These are phyloP conservation scores for Colletotrichum karsti DNA, from an alignment of 2,329 filamentous ascomycete species.

Conservation along the genomic window DNA sequence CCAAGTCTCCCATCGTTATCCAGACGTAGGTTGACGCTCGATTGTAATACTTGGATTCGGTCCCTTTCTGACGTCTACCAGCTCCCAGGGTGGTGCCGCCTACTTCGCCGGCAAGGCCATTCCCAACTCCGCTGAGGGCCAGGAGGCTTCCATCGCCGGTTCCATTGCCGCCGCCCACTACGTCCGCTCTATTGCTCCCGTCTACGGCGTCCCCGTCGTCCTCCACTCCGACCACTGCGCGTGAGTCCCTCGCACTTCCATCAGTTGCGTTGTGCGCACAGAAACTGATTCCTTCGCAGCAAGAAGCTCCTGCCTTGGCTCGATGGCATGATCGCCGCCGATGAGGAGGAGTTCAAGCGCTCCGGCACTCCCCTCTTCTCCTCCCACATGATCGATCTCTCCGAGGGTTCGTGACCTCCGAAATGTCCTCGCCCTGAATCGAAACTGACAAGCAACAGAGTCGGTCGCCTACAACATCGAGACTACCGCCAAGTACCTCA, in stretches of 20 bases:
- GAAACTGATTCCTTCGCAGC: slow-evolving; percentile 27
- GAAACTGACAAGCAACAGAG: slow-evolving; percentile 48
- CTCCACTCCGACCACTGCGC: slow-evolving; percentile 99
- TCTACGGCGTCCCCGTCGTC: slow-evolving; percentile 90
- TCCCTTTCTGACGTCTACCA: slow-evolving; percentile 10
- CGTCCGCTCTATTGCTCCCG: slow-evolving; percentile 86
- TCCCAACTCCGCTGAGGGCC: slow-evolving; percentile 74
- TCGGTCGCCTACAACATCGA: slow-evolving; percentile 87
- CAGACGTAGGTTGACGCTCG: slow-evolving; percentile 64
- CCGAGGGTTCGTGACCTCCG: slow-evolving; percentile 64
- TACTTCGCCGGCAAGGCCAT: slow-evolving; percentile 94
- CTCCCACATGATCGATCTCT: slow-evolving; percentile 98
- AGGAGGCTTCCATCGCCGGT: slow-evolving; percentile 89
- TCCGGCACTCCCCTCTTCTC: slow-evolving; percentile 93
- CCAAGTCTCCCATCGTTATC: slow-evolving; percentile 90
- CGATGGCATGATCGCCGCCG: slow-evolving; percentile 93
- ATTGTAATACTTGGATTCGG: background rate
- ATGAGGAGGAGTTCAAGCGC: slow-evolving; percentile 94
- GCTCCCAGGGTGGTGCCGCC: slow-evolving; percentile 89
- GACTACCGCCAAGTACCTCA: slow-evolving; percentile 91
- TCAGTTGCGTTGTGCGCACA: background rate
- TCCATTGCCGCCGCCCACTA: slow-evolving; percentile 91
- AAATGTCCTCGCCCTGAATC: background rate
- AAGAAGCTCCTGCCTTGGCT: slow-evolving; percentile 99
- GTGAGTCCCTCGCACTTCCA: slow-evolving; percentile 1